phyloP scores from a whole-genome alignment of 2,329 filamentous ascomycete genomes.

The Gyromitra esculenta region DNA sequence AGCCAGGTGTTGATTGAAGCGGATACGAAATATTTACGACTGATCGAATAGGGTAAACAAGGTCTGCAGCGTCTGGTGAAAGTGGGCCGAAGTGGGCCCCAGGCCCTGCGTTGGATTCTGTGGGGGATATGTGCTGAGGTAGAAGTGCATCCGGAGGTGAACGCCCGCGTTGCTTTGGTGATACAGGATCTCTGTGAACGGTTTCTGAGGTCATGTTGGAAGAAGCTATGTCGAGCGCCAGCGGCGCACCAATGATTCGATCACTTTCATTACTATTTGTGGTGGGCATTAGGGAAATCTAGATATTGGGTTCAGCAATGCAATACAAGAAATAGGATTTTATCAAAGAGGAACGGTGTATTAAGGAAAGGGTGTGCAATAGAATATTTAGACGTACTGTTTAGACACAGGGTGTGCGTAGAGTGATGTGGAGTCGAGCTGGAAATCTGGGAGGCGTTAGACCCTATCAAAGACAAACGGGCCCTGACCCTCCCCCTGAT shows the following conservation, averaged over 20 bases:
- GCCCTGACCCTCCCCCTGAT: not conserved
- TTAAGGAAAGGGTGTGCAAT: not conserved
- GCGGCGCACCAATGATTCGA: slow-evolving; percentile 6
- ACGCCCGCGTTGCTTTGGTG: slow-evolving; percentile 18
- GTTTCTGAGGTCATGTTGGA: slow-evolving; percentile 9
- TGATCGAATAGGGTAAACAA: slow-evolving; percentile 84
- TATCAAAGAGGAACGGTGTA: not conserved
- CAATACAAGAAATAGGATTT: not conserved
- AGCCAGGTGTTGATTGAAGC: slow-evolving; percentile 12
- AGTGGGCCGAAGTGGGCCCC: slow-evolving; percentile 31
- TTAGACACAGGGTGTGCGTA: slow-evolving; percentile 3
- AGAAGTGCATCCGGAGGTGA: slow-evolving; percentile 15
- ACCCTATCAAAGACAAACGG: slow-evolving; percentile 16
- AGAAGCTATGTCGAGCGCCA: slow-evolving; percentile 22
- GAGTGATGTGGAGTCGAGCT: not conserved
- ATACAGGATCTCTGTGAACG: not conserved
- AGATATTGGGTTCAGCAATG: slow-evolving; percentile 2
- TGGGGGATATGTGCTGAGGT: slow-evolving; percentile 1
- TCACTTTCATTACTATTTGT: slow-evolving; percentile 1
- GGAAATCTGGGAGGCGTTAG: slow-evolving; percentile 11
- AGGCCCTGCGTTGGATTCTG: slow-evolving; percentile 3
- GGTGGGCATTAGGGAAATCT: slow-evolving; percentile 15
- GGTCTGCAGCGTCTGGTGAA: slow-evolving; percentile 63
- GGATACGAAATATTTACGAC: slow-evolving; percentile 64
- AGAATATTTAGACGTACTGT: slow-evolving; percentile 11